Evolutionary conservation across 805 yeast species (phyloP), one percentile per base, ranked within the genome.

Genomic region (Debaryomyces tyrocola): DNA sequence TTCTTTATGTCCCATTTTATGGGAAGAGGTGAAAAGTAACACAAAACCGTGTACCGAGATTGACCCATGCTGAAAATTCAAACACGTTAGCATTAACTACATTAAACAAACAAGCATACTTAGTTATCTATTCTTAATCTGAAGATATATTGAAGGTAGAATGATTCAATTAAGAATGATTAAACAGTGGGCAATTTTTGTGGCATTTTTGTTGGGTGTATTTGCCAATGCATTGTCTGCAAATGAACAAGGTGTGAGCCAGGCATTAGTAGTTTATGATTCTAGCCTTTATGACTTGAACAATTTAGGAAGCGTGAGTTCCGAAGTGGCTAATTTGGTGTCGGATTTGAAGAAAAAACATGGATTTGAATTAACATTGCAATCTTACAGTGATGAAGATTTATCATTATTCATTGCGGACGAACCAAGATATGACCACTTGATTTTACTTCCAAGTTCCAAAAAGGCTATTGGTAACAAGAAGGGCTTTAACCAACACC

Each of bases 211-310:
- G 20, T 17, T 47, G 12, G 27, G 35, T 37, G 10, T 33, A 14
- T 11, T 37, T 6, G 17, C 37, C 29, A 40, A 24, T 24, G 29
- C 34, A 15, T 40, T 41, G 20, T 34, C 44, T 33, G 55, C 53
- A 6, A 20, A 46, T 15, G 15, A 20, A 37, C 6, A 29, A 17
- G 41, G 43, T 18, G 11, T 35, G n/a, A 50, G 52, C 31, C 42
- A 39, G 33, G 64, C 66, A 8, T 64, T 73, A 55, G 63, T 72
- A 5, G 58, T 70, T 12, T 66, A 60, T 51, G 77, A 73, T 47
- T 53, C 70, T 6, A 55, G 47, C 34, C 45, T 58, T 38, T 45
- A 57, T 44, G 59, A 61, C 46, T 53, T 66, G 33, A 44, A 46
- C 6, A 44, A 46, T 28, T 42, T 52, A 14, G 45, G 33, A 7